Evolutionary conservation across 2,329 filamentous ascomycete species (phyloP).

Genomic region (Cytospora chrysosperma): DNA sequence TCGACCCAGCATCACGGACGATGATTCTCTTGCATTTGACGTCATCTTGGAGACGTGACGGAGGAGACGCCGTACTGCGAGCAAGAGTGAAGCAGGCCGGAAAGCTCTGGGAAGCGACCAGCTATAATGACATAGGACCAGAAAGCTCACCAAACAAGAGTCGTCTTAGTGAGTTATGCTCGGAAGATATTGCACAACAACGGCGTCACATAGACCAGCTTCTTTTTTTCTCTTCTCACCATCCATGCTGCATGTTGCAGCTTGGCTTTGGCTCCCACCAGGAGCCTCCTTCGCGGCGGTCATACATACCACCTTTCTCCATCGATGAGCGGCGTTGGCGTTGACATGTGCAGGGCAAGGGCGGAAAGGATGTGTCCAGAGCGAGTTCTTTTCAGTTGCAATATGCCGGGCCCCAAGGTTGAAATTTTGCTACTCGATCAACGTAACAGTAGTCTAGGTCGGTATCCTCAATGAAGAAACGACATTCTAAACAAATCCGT

Average conservation of each 20-base stretch:
- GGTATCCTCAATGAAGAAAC: background rate
- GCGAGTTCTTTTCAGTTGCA: background rate
- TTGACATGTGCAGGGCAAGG: background rate
- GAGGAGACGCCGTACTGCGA: background rate
- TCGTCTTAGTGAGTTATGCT: background rate
- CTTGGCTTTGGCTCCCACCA: background rate
- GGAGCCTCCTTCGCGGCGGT: background rate
- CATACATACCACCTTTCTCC: background rate
- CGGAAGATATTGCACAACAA: conserved; percentile 3
- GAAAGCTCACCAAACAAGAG: background rate
- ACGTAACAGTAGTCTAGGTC: background rate
- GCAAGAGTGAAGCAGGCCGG: background rate
- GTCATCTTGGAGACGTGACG: background rate
- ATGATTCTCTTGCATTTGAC: background rate
- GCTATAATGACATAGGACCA: background rate
- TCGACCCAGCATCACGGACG: background rate
- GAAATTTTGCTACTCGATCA: background rate
- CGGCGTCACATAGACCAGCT: conserved; percentile 16
- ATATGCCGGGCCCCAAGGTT: background rate
- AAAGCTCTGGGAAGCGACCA: background rate
- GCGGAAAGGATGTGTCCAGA: background rate
- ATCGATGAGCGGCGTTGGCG: conserved; percentile 9
- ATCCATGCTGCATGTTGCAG: background rate
- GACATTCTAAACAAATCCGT: background rate
- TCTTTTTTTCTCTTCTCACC: background rate